Evolutionary conservation across 2,329 filamentous ascomycete species (phyloP).

Genomic region (Nannizzia gypsea): DNA sequence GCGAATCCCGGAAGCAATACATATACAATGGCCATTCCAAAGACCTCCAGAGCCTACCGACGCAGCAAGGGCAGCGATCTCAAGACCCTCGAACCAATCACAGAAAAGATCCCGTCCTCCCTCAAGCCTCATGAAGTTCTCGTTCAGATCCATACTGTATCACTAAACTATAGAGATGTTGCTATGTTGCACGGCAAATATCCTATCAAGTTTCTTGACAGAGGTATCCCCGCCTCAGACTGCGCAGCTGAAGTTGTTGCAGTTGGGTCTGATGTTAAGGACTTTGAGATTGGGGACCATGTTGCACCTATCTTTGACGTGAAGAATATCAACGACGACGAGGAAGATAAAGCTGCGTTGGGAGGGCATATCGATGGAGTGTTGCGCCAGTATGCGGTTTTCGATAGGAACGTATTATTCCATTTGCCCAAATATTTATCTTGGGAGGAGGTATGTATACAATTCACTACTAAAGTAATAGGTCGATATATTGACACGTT

Average conservation of each 20-base stretch:
- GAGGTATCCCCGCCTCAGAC: constrained; percentile 49
- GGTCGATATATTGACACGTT: background rate
- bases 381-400: constrained; percentile 32
- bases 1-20: background rate
- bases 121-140: constrained; percentile 34
- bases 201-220: background rate
- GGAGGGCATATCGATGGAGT: constrained; percentile 47
- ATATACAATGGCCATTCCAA: background rate
- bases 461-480: background rate
- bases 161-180: constrained; percentile 42
- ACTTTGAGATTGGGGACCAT: constrained; percentile 45
- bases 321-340: constrained; percentile 40
- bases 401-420: constrained; percentile 32
- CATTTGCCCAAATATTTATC: constrained; percentile 29
- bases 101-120: background rate
- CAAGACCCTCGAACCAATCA: background rate
- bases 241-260: constrained; percentile 53
- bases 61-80: background rate
- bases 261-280: constrained; percentile 33
- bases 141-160: constrained; percentile 41
- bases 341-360: constrained; percentile 21
- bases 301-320: constrained; percentile 52
- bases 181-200: constrained; percentile 47
- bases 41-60: background rate
- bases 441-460: constrained; percentile 26